These are phyloP conservation scores for Pythium rhizo-oryzae DNA, from an alignment of 352 stramenopile species.

Conservation along the genomic window DNA sequence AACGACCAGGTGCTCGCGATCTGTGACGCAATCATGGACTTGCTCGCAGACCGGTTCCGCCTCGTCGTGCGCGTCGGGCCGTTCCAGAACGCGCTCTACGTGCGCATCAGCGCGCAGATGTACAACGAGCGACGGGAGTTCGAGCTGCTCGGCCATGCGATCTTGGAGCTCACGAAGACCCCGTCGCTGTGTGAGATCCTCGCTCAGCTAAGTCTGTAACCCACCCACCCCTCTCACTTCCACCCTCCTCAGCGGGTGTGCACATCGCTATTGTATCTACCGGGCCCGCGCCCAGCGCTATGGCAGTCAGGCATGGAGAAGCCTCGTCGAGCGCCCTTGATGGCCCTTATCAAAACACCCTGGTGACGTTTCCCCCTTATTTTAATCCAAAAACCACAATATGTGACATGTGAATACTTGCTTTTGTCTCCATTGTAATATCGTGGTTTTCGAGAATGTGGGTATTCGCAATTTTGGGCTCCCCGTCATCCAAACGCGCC, in stretches of 20 bases:
- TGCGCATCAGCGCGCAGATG: slow-evolving; percentile 84
- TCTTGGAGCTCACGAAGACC: slow-evolving; percentile 74
- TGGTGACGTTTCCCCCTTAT: neutral
- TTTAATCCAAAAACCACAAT: slow-evolving; percentile 17
- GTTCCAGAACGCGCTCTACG: slow-evolving; percentile 73
- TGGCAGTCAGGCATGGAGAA: neutral
- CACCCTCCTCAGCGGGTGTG: neutral
- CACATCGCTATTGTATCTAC: slow-evolving; percentile 1
- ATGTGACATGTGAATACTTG: slow-evolving; percentile 18
- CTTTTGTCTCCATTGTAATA: neutral
- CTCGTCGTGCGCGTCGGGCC: slow-evolving; percentile 70
- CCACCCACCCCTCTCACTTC: neutral
- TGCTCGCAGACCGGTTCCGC: slow-evolving; percentile 71
- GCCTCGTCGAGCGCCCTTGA: neutral
- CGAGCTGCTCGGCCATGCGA: slow-evolving; percentile 69
- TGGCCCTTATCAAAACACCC: neutral
- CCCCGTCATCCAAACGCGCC: neutral
- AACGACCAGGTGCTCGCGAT: slow-evolving; percentile 63
- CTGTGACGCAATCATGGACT: slow-evolving; percentile 82
- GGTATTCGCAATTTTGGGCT: neutral
- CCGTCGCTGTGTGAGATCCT: slow-evolving; percentile 68
- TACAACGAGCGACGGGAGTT: slow-evolving; percentile 86
- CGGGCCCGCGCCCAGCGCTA: neutral
- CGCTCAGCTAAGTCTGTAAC: slow-evolving; percentile 62
- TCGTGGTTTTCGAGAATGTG: slow-evolving; percentile 22